Base-by-base conservation (phyloP, 2,329 filamentous ascomycete genomes). In the Cordyceps cicadae region DNA sequence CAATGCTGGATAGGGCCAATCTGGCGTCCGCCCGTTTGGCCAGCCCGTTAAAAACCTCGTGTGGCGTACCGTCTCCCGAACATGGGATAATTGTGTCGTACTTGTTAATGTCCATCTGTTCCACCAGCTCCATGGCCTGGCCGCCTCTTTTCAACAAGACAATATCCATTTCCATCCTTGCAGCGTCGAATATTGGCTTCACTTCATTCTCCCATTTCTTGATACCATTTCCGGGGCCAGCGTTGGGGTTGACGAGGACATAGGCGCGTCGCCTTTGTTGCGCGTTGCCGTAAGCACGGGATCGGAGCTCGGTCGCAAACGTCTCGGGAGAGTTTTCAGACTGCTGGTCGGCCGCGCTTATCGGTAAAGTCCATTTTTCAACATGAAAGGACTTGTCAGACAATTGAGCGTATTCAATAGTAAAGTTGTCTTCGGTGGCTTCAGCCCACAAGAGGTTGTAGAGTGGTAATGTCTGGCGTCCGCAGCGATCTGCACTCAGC, bases 21-120 rank as follows among this genome's bases (percentile, higher is more conserved):
- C 80, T 78, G 21, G 92, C 92, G 73, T 97, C 89, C 5, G 81
- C 70, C 45, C 91, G 86, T 73, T 85, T 87, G 15, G 84, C 92
- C 37, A 99, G 76, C 0, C 94, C 94, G 70, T 99, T 97, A 78
- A 97, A 96, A 9, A 96, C 88, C 74, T 99, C 94, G 71, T 96
- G 88, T 0, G 91, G 88, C 45, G 96, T 80, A 11, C 94, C 94
- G 68, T 99, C 94, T 5, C 94, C 94, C 0, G 93, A 97, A 70
- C 91, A 94, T 64, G 90, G 90, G 29, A 93, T 86, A 15, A 97
- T 82, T 9, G 92, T 87, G 75, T 99, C 94, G 72, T 86, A 96
- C 2, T 81, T 83, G 53, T 92, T 83, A 32, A 94, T 81, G 69
- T 97, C 89, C 54, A 96, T 75, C 48, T 85, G 80, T 69, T 89